Percentiles rank a stretch among this genome's conserved stretches.
These are phyloP conservation scores for Myxozyma kluyveri DNA, from an alignment of 805 yeast species.

Conservation along the genomic window DNA sequence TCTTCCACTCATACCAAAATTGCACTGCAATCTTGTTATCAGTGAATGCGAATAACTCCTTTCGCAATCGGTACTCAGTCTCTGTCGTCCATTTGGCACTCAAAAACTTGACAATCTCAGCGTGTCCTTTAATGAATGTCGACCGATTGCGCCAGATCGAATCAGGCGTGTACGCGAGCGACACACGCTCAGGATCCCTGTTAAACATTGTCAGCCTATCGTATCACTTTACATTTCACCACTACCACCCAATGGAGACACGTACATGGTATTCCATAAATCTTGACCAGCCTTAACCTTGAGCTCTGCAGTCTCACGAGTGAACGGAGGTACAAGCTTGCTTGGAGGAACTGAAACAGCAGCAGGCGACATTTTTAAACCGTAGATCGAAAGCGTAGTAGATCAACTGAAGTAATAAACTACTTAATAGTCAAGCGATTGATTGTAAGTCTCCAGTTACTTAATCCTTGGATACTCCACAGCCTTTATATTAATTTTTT, in stretches of 20 bases:
- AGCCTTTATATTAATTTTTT: no score
- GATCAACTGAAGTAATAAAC: no score
- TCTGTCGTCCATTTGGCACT: conserved; percentile 23
- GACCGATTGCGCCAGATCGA: conserved; percentile 28
- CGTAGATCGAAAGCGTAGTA: no score
- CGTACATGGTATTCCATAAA: conserved; percentile 24
- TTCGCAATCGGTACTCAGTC: conserved; percentile 21
- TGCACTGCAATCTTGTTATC: conserved; percentile 27
- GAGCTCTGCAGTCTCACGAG: conserved; percentile 13
- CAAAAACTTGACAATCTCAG: conserved; percentile 21
- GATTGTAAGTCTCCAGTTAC: no score
- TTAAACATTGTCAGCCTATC: not conserved
- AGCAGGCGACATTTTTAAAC: no score
- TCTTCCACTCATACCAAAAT: conserved; percentile 29
- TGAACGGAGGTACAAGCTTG: conserved; percentile 20
- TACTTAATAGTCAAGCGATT: no score
- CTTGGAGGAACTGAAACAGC: no score
- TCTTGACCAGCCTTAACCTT: conserved; percentile 28
- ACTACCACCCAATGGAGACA: not conserved
- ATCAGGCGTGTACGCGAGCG: conserved; percentile 19
- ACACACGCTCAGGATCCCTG: conserved; percentile 17
- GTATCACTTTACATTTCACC: no score
- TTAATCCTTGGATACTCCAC: no score
- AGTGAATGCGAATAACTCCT: conserved; percentile 23
- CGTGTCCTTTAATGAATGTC: conserved; percentile 17